A percentile compares a stretch with the other conserved stretches of the same genome.
Conservation (phyloP, 1,139 yeast genomes). For the Yamadazyma trypodendri region DNA sequence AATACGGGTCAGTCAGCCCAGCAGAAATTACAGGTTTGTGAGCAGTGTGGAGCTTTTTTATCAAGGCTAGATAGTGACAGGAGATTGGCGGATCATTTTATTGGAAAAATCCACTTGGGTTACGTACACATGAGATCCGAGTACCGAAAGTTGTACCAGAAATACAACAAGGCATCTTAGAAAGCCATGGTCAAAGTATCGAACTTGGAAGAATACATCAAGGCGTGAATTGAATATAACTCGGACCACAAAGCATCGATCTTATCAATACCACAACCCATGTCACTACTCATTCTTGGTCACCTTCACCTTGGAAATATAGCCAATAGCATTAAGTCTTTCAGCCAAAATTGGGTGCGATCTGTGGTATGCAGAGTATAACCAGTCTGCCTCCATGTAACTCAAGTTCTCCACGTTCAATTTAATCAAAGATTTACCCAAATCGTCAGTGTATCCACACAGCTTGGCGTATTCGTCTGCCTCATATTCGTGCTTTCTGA, state of each 20-base stretch:
- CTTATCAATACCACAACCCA: too few species aligned
- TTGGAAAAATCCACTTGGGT: conserved; percentile 84
- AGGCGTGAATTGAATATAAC: too few species aligned
- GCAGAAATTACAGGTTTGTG: conserved; percentile 89
- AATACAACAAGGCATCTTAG: conserved; percentile 11
- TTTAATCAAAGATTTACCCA: conserved; percentile 71
- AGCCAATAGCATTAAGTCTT: conserved; percentile 72
- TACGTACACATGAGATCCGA: conserved; percentile 73
- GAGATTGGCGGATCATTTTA: conserved; percentile 86
- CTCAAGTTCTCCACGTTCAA: conserved; percentile 79
- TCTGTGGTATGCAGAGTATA: conserved; percentile 84
- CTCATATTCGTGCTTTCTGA: conserved; percentile 87
- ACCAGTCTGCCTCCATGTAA: conserved; percentile 83
- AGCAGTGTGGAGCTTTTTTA: conserved; percentile 86
- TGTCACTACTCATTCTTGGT: conserved; percentile 23
- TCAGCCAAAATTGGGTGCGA: conserved; percentile 91
- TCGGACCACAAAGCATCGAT: too few species aligned
- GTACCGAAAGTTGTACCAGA: conserved; percentile 45
- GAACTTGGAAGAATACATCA: too few species aligned
- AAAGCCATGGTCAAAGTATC: too few species aligned
- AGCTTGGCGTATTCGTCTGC: conserved; percentile 85
- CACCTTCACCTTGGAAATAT: conserved; percentile 46
- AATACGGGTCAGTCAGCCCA: conserved; percentile 84
- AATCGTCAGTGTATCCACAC: conserved; percentile 67
- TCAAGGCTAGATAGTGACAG: conserved; percentile 87